Evolutionary conservation across 176 grass and related monocot genomes (phyloP), one percentile per base, ranked within the genome.

Genomic region (Dendrocalamus sinicus): DNA sequence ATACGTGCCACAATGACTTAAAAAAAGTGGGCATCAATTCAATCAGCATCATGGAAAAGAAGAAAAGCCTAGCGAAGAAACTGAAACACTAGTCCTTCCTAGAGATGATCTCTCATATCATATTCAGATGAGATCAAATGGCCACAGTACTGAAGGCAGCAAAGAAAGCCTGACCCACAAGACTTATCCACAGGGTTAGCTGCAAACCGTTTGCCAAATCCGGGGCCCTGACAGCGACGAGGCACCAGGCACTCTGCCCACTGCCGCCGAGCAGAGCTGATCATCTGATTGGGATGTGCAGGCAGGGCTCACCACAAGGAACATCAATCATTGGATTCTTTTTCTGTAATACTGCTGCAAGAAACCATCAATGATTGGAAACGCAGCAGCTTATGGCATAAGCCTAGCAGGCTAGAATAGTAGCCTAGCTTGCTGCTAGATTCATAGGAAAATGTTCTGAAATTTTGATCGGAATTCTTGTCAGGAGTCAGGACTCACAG

Each of bases 261-360:
- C 19, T 17, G 59, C 66, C 0, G 66, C 66, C 7, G 35, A 41
- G 35, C 66, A 17, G 66, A 77, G 40, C 30, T 39, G 20, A 60
- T 69, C 72, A 72, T 70, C 80, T 50, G 70, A 52, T 82, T 66
- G 46, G 75, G 75, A 69, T 70, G 75, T 35, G 40, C 12, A 58
- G 24, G 53, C 77, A 26, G 66, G 81, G 68, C 77, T 44, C 68
- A 60, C 85, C 32, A 73, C 76, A 72, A 73, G 79, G 68, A 63
- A 68, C 75, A 84, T 67, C 84, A 87, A 88, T 88, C 81, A 84
- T 91, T 84, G 76, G 41, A 15, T 14, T 85, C 70, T 62, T 67
- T 28, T 17, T 43, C 45, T 67, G 46, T 30, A 60, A 39, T n/a
- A 57, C 66, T 81, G 76, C 76, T n/a, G 41, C 66, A 74, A 83